phyloP scores from a whole-genome alignment of 1,284 basidiomycete species.

The Apiotrichum gracile region DNA sequence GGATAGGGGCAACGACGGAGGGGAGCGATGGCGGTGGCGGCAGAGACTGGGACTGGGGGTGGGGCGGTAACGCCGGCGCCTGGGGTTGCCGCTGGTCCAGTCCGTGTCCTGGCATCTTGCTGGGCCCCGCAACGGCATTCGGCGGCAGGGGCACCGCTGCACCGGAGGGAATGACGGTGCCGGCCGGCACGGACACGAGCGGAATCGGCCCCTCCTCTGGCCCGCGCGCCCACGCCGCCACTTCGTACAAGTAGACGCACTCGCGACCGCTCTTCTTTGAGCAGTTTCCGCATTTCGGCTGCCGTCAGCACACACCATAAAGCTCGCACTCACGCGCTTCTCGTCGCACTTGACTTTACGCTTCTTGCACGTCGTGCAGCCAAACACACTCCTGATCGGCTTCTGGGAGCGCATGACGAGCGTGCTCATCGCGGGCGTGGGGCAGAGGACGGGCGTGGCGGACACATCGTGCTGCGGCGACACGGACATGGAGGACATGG shows the following conservation, averaged over 20 bases:
- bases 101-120: not conserved
- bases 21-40: no score
- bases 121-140: not conserved
- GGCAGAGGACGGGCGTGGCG: not conserved
- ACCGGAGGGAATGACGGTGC: not conserved
- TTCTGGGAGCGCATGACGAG: not conserved
- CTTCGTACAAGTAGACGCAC: conserved; percentile 12
- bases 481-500: not conserved
- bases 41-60: no score
- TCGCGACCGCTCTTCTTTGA: conserved; percentile 4
- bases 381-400: conserved; percentile 9
- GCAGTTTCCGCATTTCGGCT: conserved; percentile 14
- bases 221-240: not conserved
- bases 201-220: not conserved
- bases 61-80: no score
- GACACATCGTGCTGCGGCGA: not conserved
- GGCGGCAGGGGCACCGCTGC: not conserved
- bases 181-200: not conserved
- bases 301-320: not conserved
- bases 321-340: conserved; percentile 1
- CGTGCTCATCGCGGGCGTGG: not conserved
- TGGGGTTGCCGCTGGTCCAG: no score
- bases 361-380: conserved; percentile 12
- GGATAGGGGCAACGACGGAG: no score
- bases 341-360: conserved; percentile 16